Conservation (phyloP, 2,329 filamentous ascomycete species). For the Venturia nashicola region DNA sequence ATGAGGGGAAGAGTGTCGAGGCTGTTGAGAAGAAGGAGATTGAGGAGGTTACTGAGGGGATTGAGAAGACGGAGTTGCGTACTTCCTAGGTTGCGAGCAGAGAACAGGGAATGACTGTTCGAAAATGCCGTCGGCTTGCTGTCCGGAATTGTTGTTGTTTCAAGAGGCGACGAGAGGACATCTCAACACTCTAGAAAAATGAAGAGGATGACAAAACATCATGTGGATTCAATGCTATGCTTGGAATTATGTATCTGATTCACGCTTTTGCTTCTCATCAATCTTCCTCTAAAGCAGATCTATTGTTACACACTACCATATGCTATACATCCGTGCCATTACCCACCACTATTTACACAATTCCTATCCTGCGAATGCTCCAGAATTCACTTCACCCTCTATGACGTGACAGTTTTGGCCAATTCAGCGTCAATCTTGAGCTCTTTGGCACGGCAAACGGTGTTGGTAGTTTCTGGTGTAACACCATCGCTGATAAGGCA, state of each 20-base stretch:
- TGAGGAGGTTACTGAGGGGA: conserved; percentile 32
- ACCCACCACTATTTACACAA: not conserved
- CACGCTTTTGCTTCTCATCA: not conserved
- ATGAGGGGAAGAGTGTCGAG: conserved; percentile 63
- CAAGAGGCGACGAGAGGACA: not conserved
- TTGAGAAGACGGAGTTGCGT: conserved; percentile 32
- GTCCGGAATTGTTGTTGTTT: not conserved
- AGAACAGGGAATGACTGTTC: no score
- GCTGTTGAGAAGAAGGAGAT: conserved; percentile 49
- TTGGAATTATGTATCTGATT: not conserved
- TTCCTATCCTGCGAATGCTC: not conserved
- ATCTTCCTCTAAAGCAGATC: not conserved
- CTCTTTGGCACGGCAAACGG: not conserved
- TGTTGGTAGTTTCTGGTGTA: not conserved
- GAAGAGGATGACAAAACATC: not conserved
- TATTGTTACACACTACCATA: not conserved
- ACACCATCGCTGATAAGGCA: not conserved
- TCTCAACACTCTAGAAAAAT: not conserved
- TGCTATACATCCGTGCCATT: no score
- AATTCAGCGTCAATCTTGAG: not conserved
- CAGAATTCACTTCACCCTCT: not conserved
- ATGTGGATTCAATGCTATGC: not conserved
- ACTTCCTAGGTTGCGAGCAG: conserved; percentile 16
- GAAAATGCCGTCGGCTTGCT: not conserved
- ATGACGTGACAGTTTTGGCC: not conserved